These are phyloP conservation scores for Naganishia vaughanmartiniae DNA, from an alignment of 768 basidiomycete genomes.

Conservation along the genomic window DNA sequence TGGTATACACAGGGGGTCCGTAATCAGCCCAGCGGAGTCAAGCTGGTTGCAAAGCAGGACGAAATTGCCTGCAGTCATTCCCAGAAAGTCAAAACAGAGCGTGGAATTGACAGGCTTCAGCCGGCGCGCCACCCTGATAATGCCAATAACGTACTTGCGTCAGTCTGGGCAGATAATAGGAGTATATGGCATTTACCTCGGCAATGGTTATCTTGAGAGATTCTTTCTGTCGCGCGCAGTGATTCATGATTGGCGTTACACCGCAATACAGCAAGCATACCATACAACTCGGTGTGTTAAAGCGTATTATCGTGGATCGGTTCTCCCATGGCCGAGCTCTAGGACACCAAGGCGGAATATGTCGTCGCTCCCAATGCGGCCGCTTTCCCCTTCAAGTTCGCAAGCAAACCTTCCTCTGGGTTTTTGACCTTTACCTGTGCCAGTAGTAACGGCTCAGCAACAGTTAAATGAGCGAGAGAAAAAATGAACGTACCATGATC, in stretches of 20 bases:
- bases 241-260: not conserved
- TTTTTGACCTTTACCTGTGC: slow-evolving; percentile 25
- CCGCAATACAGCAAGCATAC: not conserved
- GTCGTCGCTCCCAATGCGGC: slow-evolving; percentile 18
- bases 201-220: not conserved
- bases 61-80: too few relatives aligned
- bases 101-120: too few relatives aligned
- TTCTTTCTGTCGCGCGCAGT: not conserved
- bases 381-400: slow-evolving; percentile 24
- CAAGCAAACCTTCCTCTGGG: slow-evolving; percentile 24
- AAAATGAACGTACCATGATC: slow-evolving; percentile 46
- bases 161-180: too few relatives aligned
- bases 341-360: slow-evolving; percentile 20
- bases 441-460: not conserved
- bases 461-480: not conserved
- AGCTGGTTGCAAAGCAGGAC: too few relatives aligned
- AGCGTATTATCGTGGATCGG: too few relatives aligned
- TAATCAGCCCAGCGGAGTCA: too few relatives aligned
- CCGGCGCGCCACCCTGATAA: too few relatives aligned
- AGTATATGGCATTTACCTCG: too few relatives aligned
- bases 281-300: slow-evolving; percentile 1
- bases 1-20: too few relatives aligned
- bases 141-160: too few relatives aligned
- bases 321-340: not conserved
- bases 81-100: too few relatives aligned